phyloP scores from a whole-genome alignment of 2,329 filamentous ascomycete genomes.

The Niveomyces coronatus region DNA sequence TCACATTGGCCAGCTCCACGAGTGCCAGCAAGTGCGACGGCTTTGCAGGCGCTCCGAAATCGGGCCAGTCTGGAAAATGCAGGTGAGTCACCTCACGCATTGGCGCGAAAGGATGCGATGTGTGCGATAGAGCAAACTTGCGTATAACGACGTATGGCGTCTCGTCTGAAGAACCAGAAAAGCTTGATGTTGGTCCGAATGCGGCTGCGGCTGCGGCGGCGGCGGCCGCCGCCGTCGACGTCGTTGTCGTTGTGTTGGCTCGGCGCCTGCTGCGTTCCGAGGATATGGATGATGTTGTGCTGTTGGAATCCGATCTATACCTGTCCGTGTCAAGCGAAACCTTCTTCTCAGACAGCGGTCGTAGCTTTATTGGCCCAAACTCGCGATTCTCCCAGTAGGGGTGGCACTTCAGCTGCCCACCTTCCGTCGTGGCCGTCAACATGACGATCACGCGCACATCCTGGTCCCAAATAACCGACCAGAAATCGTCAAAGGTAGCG shows the following conservation, averaged over 20 bases:
- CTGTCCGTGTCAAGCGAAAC: constrained; percentile 64
- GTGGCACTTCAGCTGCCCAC: constrained; percentile 89
- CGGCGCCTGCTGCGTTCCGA: constrained; percentile 37
- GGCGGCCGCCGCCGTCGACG: too few relatives aligned
- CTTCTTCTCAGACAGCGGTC: constrained; percentile 69
- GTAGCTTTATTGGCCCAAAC: constrained; percentile 69
- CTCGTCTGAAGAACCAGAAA: constrained; percentile 34
- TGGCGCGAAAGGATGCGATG: constrained; percentile 66
- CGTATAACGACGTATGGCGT: constrained; percentile 71
- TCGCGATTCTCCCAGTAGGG: constrained; percentile 78
- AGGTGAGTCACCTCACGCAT: constrained; percentile 90
- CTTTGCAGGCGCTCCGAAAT: constrained; percentile 87
- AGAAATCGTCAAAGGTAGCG: constrained; percentile 94
- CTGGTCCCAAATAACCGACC: constrained; percentile 95
- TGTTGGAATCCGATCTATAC: constrained; percentile 30
- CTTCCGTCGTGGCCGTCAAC: constrained; percentile 89
- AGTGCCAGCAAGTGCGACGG: constrained; percentile 77
- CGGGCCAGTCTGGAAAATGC: constrained; percentile 93
- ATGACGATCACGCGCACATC: constrained; percentile 92
- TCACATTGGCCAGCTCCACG: constrained; percentile 77
- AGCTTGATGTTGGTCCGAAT: constrained; percentile 24
- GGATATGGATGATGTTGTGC: constrained; percentile 14
- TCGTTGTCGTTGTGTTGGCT: constrained; percentile 45
- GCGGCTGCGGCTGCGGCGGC: too few relatives aligned
- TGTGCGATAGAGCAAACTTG: constrained; percentile 75